Percentiles rank a stretch among this genome's conserved stretches.
These are phyloP conservation scores for Nannochloris sp. DNA, from an alignment of 139 green algal species.

Conservation along the genomic window DNA sequence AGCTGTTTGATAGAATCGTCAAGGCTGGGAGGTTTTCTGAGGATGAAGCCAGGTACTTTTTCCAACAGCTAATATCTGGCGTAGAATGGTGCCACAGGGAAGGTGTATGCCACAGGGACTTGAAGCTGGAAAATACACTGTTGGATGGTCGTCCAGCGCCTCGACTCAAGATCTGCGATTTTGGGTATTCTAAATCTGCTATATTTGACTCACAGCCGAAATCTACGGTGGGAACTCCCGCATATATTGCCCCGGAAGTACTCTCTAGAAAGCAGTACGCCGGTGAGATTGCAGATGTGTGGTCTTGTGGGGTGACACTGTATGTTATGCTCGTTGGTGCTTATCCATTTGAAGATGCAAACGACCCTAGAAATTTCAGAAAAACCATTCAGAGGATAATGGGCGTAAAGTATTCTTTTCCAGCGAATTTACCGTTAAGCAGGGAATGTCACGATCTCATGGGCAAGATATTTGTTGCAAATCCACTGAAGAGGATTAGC, in stretches of 20 bases:
- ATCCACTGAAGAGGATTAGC: constrained; percentile 67
- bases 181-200: constrained; percentile 63
- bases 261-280: constrained; percentile 80
- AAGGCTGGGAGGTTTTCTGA: constrained; percentile 85
- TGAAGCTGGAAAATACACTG: constrained; percentile 98
- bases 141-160: constrained; percentile 77
- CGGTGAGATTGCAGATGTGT: constrained; percentile 93
- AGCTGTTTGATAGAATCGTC: constrained; percentile 96
- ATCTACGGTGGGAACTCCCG: constrained; percentile 97
- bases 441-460: constrained; percentile 81
- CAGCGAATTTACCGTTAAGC: constrained; percentile 56
- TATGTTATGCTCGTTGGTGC: constrained; percentile 97
- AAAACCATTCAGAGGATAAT: constrained; percentile 96
- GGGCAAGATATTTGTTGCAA: constrained; percentile 72
- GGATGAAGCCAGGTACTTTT: constrained; percentile 97
- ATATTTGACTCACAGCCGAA: constrained; percentile 92
- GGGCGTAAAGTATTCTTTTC: constrained; percentile 79
- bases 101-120: constrained; percentile 91
- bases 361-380: constrained; percentile 92
- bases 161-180: constrained; percentile 96
- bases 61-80: constrained; percentile 95
- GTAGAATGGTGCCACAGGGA: constrained; percentile 88
- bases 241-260: constrained; percentile 97
- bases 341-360: constrained; percentile 97
- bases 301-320: constrained; percentile 95